These are phyloP conservation scores for Funneliformis mosseae DNA, from an alignment of 192 early-diverging fungal species.

Conservation along the genomic window DNA sequence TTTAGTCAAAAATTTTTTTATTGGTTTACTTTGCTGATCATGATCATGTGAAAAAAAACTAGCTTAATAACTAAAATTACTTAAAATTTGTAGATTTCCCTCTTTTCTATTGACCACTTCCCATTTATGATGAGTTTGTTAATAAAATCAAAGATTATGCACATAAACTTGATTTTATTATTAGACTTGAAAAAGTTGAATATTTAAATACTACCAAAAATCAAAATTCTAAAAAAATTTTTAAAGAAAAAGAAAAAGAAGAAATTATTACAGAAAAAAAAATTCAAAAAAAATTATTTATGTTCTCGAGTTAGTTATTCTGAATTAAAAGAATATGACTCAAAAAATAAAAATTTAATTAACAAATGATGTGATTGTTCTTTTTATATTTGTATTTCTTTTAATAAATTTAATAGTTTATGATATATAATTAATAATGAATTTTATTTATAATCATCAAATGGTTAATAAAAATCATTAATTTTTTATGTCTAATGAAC, in stretches of 20 bases:
- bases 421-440: background rate
- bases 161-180: background rate
- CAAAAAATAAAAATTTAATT: background rate
- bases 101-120: too few relatives aligned
- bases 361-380: background rate
- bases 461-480: conserved; percentile 1
- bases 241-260: too few relatives aligned
- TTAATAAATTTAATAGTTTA: background rate
- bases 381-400: background rate
- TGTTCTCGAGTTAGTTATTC: background rate
- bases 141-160: background rate
- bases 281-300: background rate
- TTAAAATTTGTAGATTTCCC: too few relatives aligned
- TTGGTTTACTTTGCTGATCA: too few relatives aligned
- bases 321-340: background rate
- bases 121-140: background rate
- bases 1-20: too few relatives aligned
- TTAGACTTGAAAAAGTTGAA: background rate
- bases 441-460: background rate
- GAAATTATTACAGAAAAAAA: background rate
- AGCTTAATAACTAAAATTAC: too few relatives aligned
- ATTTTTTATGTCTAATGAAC: background rate
- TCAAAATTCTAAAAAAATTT: too few relatives aligned
- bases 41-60: too few relatives aligned
- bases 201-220: background rate